Percentiles rank a stretch among this genome's conserved stretches.
Conservation (phyloP, 306 rosid genomes). For the Aeschynomene evenia region DNA sequence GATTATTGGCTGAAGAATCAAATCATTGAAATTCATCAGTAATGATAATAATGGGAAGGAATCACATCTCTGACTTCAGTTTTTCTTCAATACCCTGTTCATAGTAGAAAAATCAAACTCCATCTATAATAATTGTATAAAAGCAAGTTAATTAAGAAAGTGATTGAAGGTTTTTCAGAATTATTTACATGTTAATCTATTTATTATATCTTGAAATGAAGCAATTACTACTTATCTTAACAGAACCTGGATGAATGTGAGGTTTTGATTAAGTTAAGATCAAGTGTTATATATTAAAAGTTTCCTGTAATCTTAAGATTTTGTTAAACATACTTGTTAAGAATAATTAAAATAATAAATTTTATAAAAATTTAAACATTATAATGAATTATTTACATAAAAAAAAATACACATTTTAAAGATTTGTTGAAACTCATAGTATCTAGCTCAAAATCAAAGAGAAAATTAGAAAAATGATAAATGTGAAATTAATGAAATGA, state of each 20-base stretch:
- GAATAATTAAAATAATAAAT: too few species aligned
- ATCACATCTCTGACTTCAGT: conserved; percentile 28
- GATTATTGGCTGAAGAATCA: conserved; percentile 14
- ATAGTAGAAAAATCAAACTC: background rate
- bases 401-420: too few species aligned
- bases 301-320: too few species aligned
- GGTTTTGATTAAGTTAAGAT: background rate
- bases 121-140: background rate
- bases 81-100: background rate
- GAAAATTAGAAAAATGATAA: too few species aligned
- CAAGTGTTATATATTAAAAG: too few species aligned
- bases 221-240: background rate
- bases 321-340: too few species aligned
- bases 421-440: too few species aligned
- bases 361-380: too few species aligned
- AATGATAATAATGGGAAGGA: conserved; percentile 20
- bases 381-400: too few species aligned
- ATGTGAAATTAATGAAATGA: too few species aligned
- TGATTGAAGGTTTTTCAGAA: background rate
- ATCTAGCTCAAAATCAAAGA: too few species aligned
- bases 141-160: background rate
- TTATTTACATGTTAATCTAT: background rate
- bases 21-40: conserved; percentile 18
- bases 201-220: background rate
- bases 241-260: too few species aligned